Evolutionary conservation across 1,284 basidiomycete species (phyloP).

Genomic region (Xerocomus tenax): DNA sequence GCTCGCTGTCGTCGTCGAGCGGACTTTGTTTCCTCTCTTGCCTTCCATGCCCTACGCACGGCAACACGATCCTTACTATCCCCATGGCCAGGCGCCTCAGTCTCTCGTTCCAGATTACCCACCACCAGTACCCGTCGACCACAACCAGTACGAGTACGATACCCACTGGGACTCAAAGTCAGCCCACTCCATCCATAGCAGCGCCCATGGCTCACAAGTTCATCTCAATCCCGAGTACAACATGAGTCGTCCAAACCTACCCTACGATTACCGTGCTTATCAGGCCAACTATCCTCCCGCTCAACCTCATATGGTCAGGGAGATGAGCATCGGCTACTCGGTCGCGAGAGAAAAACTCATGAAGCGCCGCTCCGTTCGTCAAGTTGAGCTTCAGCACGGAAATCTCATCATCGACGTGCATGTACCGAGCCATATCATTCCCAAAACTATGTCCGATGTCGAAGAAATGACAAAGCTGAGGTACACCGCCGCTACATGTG

Average conservation of each 20-base stretch:
- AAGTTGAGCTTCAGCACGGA: conserved; percentile 74
- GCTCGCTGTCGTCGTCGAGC: conserved; percentile 7
- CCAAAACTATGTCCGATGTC: conserved; percentile 48
- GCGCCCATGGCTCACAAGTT: conserved; percentile 57
- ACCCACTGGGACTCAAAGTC: conserved; percentile 56
- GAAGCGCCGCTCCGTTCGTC: conserved; percentile 69
- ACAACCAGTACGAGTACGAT: conserved; percentile 36
- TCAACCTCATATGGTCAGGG: conserved; percentile 42
- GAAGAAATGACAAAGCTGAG: conserved; percentile 82
- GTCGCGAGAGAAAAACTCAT: conserved; percentile 66
- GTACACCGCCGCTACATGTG: conserved; percentile 89
- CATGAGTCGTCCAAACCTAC: conserved; percentile 42
- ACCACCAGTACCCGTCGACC: conserved; percentile 14
- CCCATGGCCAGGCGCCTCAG: conserved; percentile 26
- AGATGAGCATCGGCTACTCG: conserved; percentile 55
- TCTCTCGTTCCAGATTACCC: conserved; percentile 35
- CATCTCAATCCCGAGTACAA: conserved; percentile 59
- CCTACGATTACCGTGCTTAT: conserved; percentile 33
- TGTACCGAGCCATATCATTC: conserved; percentile 71
- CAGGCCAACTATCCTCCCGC: conserved; percentile 48
- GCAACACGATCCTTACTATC: conserved; percentile 36
- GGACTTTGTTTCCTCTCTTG: conserved; percentile 15
- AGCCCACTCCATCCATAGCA: conserved; percentile 53
- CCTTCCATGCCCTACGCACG: conserved; percentile 48
- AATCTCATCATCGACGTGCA: conserved; percentile 78